Base-by-base conservation (phyloP, 192 early-diverging fungal genomes). In the Mortierella hygrophila region DNA sequence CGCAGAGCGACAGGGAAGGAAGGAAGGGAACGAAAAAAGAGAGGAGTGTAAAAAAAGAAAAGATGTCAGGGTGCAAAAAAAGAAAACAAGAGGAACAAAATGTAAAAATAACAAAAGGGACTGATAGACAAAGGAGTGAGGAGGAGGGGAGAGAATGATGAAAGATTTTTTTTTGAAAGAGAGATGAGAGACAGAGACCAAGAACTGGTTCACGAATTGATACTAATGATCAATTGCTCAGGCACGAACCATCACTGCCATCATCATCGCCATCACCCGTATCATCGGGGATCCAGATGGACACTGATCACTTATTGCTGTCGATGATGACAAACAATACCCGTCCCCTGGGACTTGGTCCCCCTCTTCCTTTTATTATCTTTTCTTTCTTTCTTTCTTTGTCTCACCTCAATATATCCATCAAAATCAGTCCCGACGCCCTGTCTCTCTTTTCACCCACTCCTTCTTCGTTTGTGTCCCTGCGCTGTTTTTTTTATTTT, bases 381-480 rank as follows among this genome's bases (percentile, higher is more conserved):
- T 5, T 63, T 60, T 40, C 13, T 35, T 65, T 76, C 21, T 38
- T 44, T 65, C 40, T 46, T 46, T 69, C 40, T 21, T 32, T 41
- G 52, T 74, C 32, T n/a, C 9, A 46, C n/a, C 15, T 16, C 73
- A 54, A 52, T 26, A 35, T 52, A 46, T 23, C 32, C 37, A 21
- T 16, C 16, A 29, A 57, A 35, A 74, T 46, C 72, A 54, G 11
- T 63, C 26, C 57, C 57, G 57, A 29, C n/a, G n/a, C 60, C 60
- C 18, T 10, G 68, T 71, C 21, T n/a, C 47, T 54, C 76, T 70
- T 57, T 37, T 77, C 65, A 52, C 60, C 65, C 68, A 20, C 75
- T 68, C 55, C 7, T 20, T 52, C 4, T 52, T 6, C 5, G 16
- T 52, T 15, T 52, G 49, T 52, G 49, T 52, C 49, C 18, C 49